phyloP scores from a whole-genome alignment of 768 basidiomycete species.

The Macrocybe gigantea region DNA sequence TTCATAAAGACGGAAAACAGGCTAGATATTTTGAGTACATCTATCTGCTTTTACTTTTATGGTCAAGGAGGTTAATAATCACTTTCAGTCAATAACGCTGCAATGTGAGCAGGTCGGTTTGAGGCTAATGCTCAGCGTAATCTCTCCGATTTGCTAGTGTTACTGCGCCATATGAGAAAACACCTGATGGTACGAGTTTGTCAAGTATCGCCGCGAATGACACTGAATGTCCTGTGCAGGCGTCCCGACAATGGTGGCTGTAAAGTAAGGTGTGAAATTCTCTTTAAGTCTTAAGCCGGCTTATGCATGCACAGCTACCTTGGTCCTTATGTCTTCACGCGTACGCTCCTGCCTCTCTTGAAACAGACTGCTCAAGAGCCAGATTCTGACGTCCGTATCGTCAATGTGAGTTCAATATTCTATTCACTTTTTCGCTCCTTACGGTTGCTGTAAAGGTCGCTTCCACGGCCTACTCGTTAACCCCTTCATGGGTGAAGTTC shows the following conservation, averaged over 20 bases:
- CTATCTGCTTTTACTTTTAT: background rate
- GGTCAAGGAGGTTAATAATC: background rate
- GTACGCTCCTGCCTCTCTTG: slow-evolving; percentile 47
- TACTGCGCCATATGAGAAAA: slow-evolving; percentile 6
- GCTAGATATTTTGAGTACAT: slow-evolving; percentile 48
- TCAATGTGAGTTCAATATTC: slow-evolving; percentile 36
- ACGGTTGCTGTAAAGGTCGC: slow-evolving; percentile 19
- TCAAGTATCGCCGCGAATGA: background rate
- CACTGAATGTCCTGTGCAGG: slow-evolving; percentile 17
- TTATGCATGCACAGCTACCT: slow-evolving; percentile 34
- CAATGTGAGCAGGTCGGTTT: slow-evolving; percentile 25
- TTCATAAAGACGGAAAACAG: slow-evolving; percentile 44
- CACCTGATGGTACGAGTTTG: slow-evolving; percentile 8
- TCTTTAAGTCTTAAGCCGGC: background rate
- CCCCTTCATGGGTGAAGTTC: slow-evolving; percentile 19
- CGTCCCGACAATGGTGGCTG: slow-evolving; percentile 29
- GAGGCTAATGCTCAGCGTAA: background rate
- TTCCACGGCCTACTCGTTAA: slow-evolving; percentile 19
- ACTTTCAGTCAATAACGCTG: slow-evolving; percentile 50
- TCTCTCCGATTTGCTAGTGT: slow-evolving; percentile 5
- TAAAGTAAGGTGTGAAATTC: slow-evolving; percentile 31
- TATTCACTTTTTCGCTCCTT: background rate
- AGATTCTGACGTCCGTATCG: slow-evolving; percentile 53
- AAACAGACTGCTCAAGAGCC: slow-evolving; percentile 39
- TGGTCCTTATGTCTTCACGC: slow-evolving; percentile 49